phyloP scores from a whole-genome alignment of 2,329 filamentous ascomycete genomes.

The Monilinia polystroma region DNA sequence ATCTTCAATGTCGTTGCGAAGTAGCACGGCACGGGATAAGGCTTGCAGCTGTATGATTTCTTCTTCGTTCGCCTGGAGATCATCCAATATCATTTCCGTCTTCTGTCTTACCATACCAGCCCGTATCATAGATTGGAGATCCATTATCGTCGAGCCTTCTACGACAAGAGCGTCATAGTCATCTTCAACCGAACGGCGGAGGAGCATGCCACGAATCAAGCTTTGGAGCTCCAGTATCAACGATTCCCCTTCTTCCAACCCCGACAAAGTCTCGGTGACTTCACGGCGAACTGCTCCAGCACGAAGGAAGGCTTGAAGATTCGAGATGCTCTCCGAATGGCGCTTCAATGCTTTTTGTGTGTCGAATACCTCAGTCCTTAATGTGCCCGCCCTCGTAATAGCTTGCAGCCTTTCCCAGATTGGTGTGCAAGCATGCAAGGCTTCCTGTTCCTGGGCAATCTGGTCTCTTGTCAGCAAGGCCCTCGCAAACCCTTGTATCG shows the following conservation, averaged over 20 bases:
- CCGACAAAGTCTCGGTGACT: conserved; percentile 49
- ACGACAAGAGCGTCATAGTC: conserved; percentile 57
- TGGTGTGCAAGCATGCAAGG: conserved; percentile 51
- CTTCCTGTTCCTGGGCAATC: conserved; percentile 51
- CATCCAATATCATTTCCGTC: conserved; percentile 62
- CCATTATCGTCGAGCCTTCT: conserved; percentile 55
- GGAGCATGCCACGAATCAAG: conserved; percentile 59
- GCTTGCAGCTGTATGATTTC: conserved; percentile 72
- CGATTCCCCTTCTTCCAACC: conserved; percentile 48
- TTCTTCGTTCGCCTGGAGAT: conserved; percentile 66
- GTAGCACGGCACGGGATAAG: conserved; percentile 73
- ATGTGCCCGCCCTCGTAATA: conserved; percentile 45
- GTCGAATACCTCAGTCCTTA: conserved; percentile 47
- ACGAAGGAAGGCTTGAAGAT: conserved; percentile 44
- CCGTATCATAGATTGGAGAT: conserved; percentile 66
- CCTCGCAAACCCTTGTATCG: conserved; percentile 63
- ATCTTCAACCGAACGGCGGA: conserved; percentile 50
- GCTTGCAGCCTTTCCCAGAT: conserved; percentile 51
- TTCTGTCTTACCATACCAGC: conserved; percentile 64
- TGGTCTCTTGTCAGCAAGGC: conserved; percentile 59
- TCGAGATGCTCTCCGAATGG: conserved; percentile 42
- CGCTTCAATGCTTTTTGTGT: conserved; percentile 55
- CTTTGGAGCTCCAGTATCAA: conserved; percentile 56
- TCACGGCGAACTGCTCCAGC: conserved; percentile 55
- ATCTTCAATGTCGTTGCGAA: conserved; percentile 70